These are phyloP conservation scores for Pleurotus citrinopileatus DNA, from an alignment of 768 basidiomycete species.

Conservation along the genomic window DNA sequence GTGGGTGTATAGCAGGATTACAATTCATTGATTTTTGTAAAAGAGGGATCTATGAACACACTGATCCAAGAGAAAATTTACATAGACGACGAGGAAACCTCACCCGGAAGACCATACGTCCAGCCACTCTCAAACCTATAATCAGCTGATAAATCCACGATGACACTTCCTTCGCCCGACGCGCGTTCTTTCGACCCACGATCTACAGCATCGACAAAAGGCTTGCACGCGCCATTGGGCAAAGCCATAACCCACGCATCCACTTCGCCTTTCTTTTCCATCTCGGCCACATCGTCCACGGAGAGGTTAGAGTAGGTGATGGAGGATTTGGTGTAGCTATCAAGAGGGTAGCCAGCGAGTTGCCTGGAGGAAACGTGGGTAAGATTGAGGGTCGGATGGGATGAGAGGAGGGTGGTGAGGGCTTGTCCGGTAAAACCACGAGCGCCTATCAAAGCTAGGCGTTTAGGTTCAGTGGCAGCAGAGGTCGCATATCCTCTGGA, in stretches of 20 bases:
- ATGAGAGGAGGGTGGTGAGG: slow-evolving; percentile 79
- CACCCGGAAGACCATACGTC: slow-evolving; percentile 99
- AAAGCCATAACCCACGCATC: slow-evolving; percentile 99
- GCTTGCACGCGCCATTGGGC: slow-evolving; percentile 96
- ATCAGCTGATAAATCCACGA: slow-evolving; percentile 93
- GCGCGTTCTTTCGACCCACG: slow-evolving; percentile 59
- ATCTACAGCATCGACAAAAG: slow-evolving; percentile 94
- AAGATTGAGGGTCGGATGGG: slow-evolving; percentile 86
- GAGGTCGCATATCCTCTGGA: slow-evolving; percentile 35
- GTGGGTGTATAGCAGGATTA: too few species aligned
- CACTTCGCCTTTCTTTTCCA: slow-evolving; percentile 88
- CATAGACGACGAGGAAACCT: slow-evolving; percentile 47
- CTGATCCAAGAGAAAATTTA: slow-evolving; percentile 26
- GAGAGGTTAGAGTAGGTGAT: slow-evolving; percentile 83
- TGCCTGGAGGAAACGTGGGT: slow-evolving; percentile 97
- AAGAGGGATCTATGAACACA: slow-evolving; percentile 13
- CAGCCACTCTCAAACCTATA: slow-evolving; percentile 93
- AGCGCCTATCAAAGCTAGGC: slow-evolving; percentile 93
- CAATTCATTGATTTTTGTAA: too few species aligned
- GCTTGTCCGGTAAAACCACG: slow-evolving; percentile 96
- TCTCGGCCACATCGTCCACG: slow-evolving; percentile 70
- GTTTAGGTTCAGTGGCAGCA: slow-evolving; percentile 59
- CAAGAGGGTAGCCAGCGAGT: slow-evolving; percentile 77
- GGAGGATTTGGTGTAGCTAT: slow-evolving; percentile 74
- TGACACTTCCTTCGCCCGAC: slow-evolving; percentile 60